Evolutionary conservation across 345 rosid genomes (phyloP).

Genomic region (Salix suchowensis): DNA sequence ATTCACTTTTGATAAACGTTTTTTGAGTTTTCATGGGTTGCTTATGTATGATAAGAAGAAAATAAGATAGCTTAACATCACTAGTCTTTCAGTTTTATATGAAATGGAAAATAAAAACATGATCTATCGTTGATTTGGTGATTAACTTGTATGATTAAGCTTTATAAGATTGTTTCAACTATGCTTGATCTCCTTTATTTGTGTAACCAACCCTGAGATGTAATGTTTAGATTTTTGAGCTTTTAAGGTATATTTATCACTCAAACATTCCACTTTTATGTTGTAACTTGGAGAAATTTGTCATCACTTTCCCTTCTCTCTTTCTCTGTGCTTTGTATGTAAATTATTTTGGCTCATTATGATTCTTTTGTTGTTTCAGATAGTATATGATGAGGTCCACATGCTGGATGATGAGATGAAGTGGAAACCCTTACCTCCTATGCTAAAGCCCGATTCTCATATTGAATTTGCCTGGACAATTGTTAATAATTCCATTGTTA

Average conservation of each 20-base stretch:
- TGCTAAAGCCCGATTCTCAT: constrained; percentile 94
- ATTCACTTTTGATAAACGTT: neutral
- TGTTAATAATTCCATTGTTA: constrained; percentile 78
- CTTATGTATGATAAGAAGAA: neutral
- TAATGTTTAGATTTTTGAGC: neutral
- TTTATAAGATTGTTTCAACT: neutral
- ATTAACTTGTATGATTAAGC: neutral
- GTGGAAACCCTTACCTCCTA: constrained; percentile 74
- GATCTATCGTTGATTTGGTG: neutral
- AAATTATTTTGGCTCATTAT: neutral
- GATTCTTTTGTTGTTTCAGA: constrained; percentile 38
- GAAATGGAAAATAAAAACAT: neutral
- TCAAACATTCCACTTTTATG: neutral
- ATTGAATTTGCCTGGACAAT: constrained; percentile 91
- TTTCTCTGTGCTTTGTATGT: neutral
- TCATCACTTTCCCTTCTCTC: neutral
- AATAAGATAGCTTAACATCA: neutral
- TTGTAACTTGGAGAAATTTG: neutral
- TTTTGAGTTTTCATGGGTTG: constrained; percentile 4
- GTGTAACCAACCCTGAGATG: neutral
- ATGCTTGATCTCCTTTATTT: neutral
- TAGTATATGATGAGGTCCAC: constrained; percentile 79
- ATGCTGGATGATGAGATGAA: constrained; percentile 87
- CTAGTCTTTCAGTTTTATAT: neutral
- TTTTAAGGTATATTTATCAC: neutral